Base-by-base conservation (phyloP, 2,329 filamentous ascomycete species). In the Chaetothyriales sp. region DNA sequence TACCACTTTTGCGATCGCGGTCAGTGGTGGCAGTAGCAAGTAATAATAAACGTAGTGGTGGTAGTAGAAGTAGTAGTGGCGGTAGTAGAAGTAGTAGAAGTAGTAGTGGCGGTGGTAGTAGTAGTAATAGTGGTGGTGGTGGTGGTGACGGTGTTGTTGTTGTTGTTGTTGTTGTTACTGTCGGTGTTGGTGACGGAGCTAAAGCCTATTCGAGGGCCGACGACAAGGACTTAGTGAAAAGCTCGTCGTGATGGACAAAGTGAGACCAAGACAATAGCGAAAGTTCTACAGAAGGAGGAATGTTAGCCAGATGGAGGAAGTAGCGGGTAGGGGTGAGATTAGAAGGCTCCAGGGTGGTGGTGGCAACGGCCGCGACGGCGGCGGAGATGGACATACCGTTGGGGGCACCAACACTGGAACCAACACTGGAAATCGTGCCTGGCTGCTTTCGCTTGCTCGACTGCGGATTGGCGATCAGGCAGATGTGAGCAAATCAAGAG, bases 141-240 rank as follows among this genome's bases (percentile, higher is more conserved):
- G 8, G 7, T 33, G 29, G 29, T 9, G 7, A 8, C 9, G 29
- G 29, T 33, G 10, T 33, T 40, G 9, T 15, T 15, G 33, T 4
- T 40, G 33, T 40, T 40, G 33, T 15, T 4, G 10, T 15, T 40
- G 29, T 33, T 33, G 10, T 33, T 40, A 13, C 4, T 40, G 33
- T 15, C 15, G 33, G 15, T 40, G 33, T 2, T 10, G 9, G 10
- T 40, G 33, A 40, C 2, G 33, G 15, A 15, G 33, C 10, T 15
- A 15, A 13, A 40, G 15, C 33, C 10, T 40, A 40, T 40, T 15
- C 18, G 20, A 45, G 43, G 22, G 20, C 10, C 25, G 60, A 49
- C 64, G 70, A 73, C 70, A 70, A 73, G 33, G 66, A 69, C 70
- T 73, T 73, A 73, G 69, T 72, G 67, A 73, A 73, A 73, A 73